phyloP scores from a whole-genome alignment of 345 rosid species.

The Melaleuca quinquenervia region DNA sequence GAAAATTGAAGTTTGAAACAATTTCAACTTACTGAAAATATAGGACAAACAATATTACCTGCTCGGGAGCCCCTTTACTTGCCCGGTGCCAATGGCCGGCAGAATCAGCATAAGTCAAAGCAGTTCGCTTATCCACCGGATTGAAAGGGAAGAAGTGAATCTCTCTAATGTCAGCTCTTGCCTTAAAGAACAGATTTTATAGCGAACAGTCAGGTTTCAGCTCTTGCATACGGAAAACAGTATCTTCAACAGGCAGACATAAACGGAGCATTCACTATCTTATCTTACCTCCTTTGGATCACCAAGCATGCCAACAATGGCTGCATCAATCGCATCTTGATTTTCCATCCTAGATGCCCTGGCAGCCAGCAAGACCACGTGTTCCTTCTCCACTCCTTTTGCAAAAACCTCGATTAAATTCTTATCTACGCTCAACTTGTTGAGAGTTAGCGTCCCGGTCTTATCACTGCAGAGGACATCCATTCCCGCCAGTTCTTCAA shows the following conservation, averaged over 20 bases:
- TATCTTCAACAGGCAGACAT: background rate
- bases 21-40: background rate
- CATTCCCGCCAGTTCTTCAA: constrained; percentile 34
- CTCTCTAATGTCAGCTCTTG: constrained; percentile 28
- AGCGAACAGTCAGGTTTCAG: background rate
- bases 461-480: constrained; percentile 32
- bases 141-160: constrained; percentile 32
- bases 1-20: background rate
- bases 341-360: constrained; percentile 30
- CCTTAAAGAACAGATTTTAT: constrained; percentile 5
- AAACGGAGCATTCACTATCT: background rate
- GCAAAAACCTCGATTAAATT: constrained; percentile 20
- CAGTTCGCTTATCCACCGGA: constrained; percentile 28
- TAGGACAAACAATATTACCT: constrained; percentile 6
- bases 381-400: constrained; percentile 15
- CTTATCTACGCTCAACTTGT: constrained; percentile 26
- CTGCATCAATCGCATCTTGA: constrained; percentile 31
- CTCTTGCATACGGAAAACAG: background rate
- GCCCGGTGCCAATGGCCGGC: constrained; percentile 22
- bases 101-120: constrained; percentile 19
- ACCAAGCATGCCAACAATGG: constrained; percentile 24
- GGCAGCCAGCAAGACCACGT: constrained; percentile 20
- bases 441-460: constrained; percentile 28
- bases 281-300: constrained; percentile 22
- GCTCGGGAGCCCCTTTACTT: constrained; percentile 32